These are phyloP conservation scores for Aspergillus hortae DNA, from an alignment of 2,329 filamentous ascomycete species.

Conservation along the genomic window DNA sequence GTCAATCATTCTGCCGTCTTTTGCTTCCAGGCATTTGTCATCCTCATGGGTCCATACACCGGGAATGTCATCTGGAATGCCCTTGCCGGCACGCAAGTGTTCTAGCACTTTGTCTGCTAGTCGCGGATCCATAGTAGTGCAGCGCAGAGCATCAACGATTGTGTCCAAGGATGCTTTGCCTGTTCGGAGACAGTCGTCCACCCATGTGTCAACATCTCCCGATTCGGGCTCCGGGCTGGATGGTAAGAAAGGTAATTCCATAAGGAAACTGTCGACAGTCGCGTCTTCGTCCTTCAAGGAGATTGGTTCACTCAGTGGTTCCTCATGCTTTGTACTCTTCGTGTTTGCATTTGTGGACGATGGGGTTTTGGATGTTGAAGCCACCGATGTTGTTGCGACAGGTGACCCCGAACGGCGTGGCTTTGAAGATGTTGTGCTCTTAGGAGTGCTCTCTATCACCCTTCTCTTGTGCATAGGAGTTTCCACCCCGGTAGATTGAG, in stretches of 20 bases:
- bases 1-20: constrained; percentile 31
- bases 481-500: background rate
- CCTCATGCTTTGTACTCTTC: background rate
- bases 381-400: background rate
- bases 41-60: constrained; percentile 49
- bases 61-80: constrained; percentile 37
- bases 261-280: constrained; percentile 19
- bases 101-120: constrained; percentile 37
- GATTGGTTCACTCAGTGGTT: background rate
- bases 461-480: background rate
- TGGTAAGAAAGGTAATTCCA: constrained; percentile 30
- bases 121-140: constrained; percentile 39
- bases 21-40: constrained; percentile 35
- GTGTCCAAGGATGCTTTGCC: constrained; percentile 27
- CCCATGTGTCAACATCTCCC: constrained; percentile 37
- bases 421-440: background rate
- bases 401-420: background rate
- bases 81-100: constrained; percentile 26
- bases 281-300: constrained; percentile 6
- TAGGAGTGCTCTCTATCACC: background rate
- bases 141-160: constrained; percentile 33
- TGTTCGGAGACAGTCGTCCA: constrained; percentile 29
- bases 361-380: no score
- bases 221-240: constrained; percentile 15
- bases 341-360: background rate